A percentile compares a stretch with the other conserved stretches of the same genome.
Evolutionary conservation across 2,329 filamentous ascomycete species (phyloP).

Genomic region (Xylaria sp.): DNA sequence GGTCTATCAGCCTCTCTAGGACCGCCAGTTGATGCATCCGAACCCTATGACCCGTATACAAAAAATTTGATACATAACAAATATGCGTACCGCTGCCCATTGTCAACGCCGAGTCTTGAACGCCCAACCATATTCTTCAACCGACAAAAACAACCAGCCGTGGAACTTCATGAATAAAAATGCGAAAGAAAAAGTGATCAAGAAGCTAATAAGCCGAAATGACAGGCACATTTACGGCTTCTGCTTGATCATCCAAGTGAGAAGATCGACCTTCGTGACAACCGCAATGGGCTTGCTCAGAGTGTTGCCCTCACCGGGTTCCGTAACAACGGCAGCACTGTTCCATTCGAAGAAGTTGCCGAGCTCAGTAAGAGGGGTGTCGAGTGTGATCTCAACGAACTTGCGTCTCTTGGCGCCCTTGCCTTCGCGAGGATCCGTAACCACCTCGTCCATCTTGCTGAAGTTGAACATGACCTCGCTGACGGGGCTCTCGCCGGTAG

Average conservation of each 20-base stretch:
- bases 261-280: conserved; percentile 91
- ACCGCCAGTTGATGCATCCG: conserved; percentile 21
- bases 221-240: conserved; percentile 30
- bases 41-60: conserved; percentile 1
- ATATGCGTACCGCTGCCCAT: background rate
- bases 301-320: conserved; percentile 52
- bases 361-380: conserved; percentile 76
- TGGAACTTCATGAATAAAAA: background rate
- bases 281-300: conserved; percentile 76
- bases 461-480: conserved; percentile 97
- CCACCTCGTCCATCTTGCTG: conserved; percentile 75
- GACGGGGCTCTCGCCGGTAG: conserved; percentile 66
- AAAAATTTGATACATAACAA: conserved; percentile 6
- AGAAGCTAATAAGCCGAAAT: background rate
- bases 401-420: conserved; percentile 50
- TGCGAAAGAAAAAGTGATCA: background rate
- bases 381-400: conserved; percentile 90
- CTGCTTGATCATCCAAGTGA: conserved; percentile 82
- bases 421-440: conserved; percentile 68
- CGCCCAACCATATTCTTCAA: conserved; percentile 1
- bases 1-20: conserved; percentile 12
- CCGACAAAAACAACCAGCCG: conserved; percentile 4
- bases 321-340: conserved; percentile 89
- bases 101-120: conserved; percentile 10
- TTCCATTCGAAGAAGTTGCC: conserved; percentile 98